Evolutionary conservation across 1,284 basidiomycete species (phyloP).

Genomic region (Prillingera fragicola): DNA sequence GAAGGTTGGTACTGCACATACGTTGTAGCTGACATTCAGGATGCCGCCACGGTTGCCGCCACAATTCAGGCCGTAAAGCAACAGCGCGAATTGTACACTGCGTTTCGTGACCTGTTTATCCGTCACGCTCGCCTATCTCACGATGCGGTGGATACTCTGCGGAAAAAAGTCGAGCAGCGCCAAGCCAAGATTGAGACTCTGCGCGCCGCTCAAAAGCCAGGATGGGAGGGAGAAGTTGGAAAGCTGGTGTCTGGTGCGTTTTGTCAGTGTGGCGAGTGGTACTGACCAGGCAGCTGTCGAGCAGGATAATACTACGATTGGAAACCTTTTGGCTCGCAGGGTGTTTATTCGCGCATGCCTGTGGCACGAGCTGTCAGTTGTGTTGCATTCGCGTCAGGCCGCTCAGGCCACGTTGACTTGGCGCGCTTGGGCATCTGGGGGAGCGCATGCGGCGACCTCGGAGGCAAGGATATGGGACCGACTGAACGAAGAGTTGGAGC

Average conservation of each 20-base stretch:
- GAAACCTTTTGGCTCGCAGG: conserved; percentile 62
- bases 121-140: conserved; percentile 74
- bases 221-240: conserved; percentile 77
- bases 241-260: conserved; percentile 52
- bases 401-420: conserved; percentile 67
- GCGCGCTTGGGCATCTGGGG: conserved; percentile 65
- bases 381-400: conserved; percentile 81
- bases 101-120: conserved; percentile 74
- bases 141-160: conserved; percentile 77
- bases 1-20: conserved; percentile 55
- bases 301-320: conserved; percentile 52
- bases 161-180: conserved; percentile 71
- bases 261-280: too few relatives aligned
- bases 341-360: conserved; percentile 81
- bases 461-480: conserved; percentile 67
- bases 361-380: conserved; percentile 85
- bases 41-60: conserved; percentile 1
- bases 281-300: conserved; percentile 33
- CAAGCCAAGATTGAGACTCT: conserved; percentile 69
- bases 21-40: conserved; percentile 2
- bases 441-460: conserved; percentile 60
- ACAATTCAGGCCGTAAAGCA: conserved; percentile 51
- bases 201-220: conserved; percentile 63
- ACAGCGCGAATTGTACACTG: conserved; percentile 81
- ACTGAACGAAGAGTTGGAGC: conserved; percentile 62